Evolutionary conservation across 1,284 basidiomycete species (phyloP), one percentile per base, ranked within the genome.

Genomic region (Cryptococcus sp.): DNA sequence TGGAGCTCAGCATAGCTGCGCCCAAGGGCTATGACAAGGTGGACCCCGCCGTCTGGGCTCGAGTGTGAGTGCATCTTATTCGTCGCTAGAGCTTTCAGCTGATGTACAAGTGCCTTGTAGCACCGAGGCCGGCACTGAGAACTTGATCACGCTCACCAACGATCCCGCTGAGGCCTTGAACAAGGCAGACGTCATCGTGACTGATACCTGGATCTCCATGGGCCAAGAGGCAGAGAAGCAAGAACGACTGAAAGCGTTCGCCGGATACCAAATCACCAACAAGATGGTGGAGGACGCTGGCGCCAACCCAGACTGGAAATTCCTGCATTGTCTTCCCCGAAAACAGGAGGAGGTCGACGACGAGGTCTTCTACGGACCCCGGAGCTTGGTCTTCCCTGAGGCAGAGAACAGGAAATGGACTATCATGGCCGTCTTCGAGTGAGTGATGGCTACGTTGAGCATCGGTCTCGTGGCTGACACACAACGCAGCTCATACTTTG

Each of bases 161-260:
- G 69, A 69, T 69, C 94, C 96, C 0, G 83, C 82, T 42, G 91
- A 93, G 71, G 95, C 96, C 0, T 88, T 98, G 15, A 79, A 87
- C 16, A 88, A 88, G 49, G 95, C 96, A 17, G 93, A 98, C 74
- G 85, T 98, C 20, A 89, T 99, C 50, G 86, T 97, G 20, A 99
- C 96, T 2, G 93, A 97, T 78, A 97, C 93, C 3, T 97, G 93
- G 92, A 93, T 99, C 69, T 95, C 92, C 4, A 99, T 99, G 95
- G 96, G 95, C 27, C 93, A 97, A 79, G 96, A 99, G 79, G 88
- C 87, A 1, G 92, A 97, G 77, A 93, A 94, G 69, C 88, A 82
- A n/a, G 86, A 92, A 69, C 87, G 95, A 38, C 79, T 97, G 50
- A 81, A 85, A 55, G 93, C 93, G 61, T 99, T 99, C 79, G 67